phyloP scores from a whole-genome alignment of 345 rosid species.

The Viola odorata region DNA sequence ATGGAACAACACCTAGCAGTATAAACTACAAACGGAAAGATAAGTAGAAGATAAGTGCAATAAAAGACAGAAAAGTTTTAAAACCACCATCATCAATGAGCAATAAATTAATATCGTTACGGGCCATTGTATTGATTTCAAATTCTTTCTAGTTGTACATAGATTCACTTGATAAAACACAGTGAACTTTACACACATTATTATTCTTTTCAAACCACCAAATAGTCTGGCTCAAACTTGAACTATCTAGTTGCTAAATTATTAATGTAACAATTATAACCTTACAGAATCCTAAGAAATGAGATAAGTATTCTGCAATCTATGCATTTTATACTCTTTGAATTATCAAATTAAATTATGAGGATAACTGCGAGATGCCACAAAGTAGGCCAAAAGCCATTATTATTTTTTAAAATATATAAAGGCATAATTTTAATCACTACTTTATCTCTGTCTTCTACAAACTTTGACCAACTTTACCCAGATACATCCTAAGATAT shows the following conservation, averaged over 20 bases:
- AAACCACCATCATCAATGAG: no score
- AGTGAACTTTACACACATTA: not conserved
- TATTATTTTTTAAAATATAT: no score
- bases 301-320: not conserved
- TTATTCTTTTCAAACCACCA: not conserved
- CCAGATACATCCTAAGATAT: not conserved
- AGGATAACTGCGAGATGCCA: not conserved
- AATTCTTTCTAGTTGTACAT: no score
- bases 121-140: no score
- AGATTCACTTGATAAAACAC: no score
- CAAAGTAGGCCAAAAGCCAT: not conserved
- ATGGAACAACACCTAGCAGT: conserved; percentile 32
- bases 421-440: not conserved
- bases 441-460: not conserved
- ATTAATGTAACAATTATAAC: no score
- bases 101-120: no score
- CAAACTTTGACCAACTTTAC: not conserved
- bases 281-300: no score
- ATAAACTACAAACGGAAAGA: conserved; percentile 15
- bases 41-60: not conserved
- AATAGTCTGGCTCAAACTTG: not conserved
- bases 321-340: not conserved
- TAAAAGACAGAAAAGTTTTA: no score
- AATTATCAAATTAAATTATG: not conserved
- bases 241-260: not conserved